Percentiles rank a stretch among this genome's conserved stretches.
Conservation (phyloP, 164 flowering plant species). For the Aristolochia contorta region DNA sequence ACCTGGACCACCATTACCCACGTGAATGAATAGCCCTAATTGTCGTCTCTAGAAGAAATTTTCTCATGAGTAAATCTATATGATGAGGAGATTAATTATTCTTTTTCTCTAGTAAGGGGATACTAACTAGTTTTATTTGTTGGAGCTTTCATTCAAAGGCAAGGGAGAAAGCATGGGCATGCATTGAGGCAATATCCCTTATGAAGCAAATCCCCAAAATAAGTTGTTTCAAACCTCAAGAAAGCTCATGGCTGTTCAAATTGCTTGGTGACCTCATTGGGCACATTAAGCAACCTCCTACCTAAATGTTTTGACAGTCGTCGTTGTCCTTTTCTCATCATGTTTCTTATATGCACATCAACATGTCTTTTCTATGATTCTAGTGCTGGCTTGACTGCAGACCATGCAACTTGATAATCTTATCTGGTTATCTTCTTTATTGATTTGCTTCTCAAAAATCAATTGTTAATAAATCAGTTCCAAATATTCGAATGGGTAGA, state of each 20-base stretch:
- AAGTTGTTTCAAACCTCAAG: no score
- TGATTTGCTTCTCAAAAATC: no score
- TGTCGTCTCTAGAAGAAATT: not conserved
- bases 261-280: conserved; percentile 10
- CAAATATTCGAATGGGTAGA: no score
- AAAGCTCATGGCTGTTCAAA: conserved; percentile 3
- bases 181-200: conserved; percentile 1
- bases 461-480: no score
- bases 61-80: no score
- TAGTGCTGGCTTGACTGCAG: no score
- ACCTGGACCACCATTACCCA: conserved; percentile 1
- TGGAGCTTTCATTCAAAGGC: no score
- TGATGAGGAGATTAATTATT: no score
- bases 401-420: no score
- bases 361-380: not conserved
- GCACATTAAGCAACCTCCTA: not conserved
- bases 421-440: no score
- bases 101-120: no score
- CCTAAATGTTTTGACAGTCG: not conserved
- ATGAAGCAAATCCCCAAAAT: conserved; percentile 4
- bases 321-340: conserved; percentile 12
- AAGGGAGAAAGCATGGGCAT: not conserved
- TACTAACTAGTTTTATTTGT: not conserved
- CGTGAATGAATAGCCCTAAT: not conserved
- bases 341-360: not conserved